Percentiles rank a stretch among this genome's conserved stretches.
Conservation (phyloP, 495 filamentous ascomycete species). For the Neurospora sp. region DNA sequence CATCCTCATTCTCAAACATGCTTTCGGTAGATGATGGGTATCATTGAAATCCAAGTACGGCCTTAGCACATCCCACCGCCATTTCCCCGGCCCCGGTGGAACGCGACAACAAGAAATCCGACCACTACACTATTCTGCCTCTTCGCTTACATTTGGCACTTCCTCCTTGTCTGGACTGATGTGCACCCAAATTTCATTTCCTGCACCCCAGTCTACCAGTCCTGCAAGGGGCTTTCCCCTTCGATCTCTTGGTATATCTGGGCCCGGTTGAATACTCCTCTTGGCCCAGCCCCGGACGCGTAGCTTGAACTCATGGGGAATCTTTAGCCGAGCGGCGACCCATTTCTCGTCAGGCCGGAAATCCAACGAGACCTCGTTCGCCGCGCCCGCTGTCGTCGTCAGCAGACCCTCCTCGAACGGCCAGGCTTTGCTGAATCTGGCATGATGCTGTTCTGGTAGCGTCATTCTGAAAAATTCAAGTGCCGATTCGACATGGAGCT, state of each 20-base stretch:
- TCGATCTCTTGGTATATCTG: conserved; percentile 11
- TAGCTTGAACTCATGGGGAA: conserved; percentile 36
- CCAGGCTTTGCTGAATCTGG: conserved; percentile 23
- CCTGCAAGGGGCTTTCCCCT: conserved; percentile 18
- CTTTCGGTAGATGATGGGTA: not conserved
- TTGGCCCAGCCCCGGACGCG: conserved; percentile 24
- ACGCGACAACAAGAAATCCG: not conserved
- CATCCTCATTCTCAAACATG: not conserved
- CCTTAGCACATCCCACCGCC: not conserved
- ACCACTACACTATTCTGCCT: not conserved
- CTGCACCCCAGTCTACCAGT: conserved; percentile 24
- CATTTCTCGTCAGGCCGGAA: conserved; percentile 36
- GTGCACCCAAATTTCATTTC: conserved; percentile 43
- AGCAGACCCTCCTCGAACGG: conserved; percentile 32
- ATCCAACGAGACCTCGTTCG: conserved; percentile 28
- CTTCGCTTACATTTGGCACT: conserved; percentile 3
- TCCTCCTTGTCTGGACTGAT: conserved; percentile 26
- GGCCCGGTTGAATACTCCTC: conserved; percentile 12
- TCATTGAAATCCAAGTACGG: not conserved
- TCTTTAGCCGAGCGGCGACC: conserved; percentile 35
- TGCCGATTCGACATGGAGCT: conserved; percentile 45
- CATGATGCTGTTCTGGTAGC: conserved; percentile 24
- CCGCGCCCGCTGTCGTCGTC: conserved; percentile 12
- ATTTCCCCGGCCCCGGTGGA: not conserved
- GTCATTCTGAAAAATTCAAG: conserved; percentile 42